Conservation (phyloP, 768 basidiomycete species). For the Tricholoma flavovirens region DNA sequence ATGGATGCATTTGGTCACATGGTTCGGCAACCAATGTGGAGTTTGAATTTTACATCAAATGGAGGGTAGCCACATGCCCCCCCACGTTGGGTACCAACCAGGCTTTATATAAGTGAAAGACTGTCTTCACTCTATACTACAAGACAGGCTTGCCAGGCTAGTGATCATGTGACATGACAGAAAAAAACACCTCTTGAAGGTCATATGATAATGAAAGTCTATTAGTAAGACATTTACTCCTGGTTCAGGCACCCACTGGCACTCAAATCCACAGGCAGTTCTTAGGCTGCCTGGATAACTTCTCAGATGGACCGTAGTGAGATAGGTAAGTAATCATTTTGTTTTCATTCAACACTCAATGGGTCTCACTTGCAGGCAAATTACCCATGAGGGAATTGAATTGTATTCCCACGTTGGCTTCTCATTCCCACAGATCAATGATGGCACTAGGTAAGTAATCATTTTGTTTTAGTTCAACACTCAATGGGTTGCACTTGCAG, state of each 20-base stretch:
- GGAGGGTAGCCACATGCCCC: too few relatives aligned
- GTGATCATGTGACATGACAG: neutral
- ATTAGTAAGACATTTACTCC: too few relatives aligned
- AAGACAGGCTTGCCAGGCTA: too few relatives aligned
- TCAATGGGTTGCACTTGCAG: neutral
- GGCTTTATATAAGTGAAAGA: too few relatives aligned
- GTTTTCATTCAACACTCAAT: neutral
- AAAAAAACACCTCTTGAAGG: neutral
- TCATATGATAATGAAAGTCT: neutral
- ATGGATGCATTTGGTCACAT: too few relatives aligned
- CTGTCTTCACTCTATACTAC: too few relatives aligned
- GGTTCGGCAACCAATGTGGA: too few relatives aligned
- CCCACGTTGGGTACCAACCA: too few relatives aligned
- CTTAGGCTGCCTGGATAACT: too few relatives aligned
- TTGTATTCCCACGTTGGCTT: neutral
- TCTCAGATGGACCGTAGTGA: neutral
- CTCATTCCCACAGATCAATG: neutral
- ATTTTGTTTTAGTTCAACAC: neutral
- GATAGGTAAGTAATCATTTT: neutral
- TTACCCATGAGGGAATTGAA: neutral
- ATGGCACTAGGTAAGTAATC: neutral
- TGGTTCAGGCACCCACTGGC: too few relatives aligned
- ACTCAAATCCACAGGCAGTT: too few relatives aligned
- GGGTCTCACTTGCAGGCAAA: neutral
- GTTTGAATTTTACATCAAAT: too few relatives aligned